phyloP scores from a whole-genome alignment of 2,329 filamentous ascomycete genomes.

The Alternaria sp. region DNA sequence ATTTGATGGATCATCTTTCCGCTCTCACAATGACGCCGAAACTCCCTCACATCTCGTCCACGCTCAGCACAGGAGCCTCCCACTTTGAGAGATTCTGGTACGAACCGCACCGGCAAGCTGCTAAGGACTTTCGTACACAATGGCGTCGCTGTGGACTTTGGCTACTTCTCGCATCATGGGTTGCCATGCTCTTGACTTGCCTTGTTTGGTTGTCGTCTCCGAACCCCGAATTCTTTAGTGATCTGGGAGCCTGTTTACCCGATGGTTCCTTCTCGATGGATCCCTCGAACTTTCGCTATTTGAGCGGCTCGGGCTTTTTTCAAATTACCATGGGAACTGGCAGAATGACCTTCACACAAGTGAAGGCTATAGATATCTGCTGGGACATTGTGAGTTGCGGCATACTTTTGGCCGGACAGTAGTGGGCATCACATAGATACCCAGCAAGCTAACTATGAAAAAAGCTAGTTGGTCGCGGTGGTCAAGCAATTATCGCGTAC shows the following conservation, averaged over 20 bases:
- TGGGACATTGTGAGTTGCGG: conserved; percentile 34
- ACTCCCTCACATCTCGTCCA: background rate
- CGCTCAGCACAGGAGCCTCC: background rate
- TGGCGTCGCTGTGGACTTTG: conserved; percentile 9
- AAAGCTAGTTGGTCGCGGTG: conserved; percentile 32
- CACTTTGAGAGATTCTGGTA: background rate
- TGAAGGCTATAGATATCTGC: conserved; percentile 32
- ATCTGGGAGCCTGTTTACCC: conserved; percentile 14
- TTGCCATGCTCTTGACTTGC: background rate
- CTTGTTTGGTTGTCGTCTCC: background rate
- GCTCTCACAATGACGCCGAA: background rate
- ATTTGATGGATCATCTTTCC: background rate
- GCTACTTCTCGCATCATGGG: conserved; percentile 5
- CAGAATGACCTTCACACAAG: conserved; percentile 25
- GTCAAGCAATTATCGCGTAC: conserved; percentile 30
- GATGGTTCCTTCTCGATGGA: conserved; percentile 19
- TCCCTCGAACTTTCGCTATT: conserved; percentile 18
- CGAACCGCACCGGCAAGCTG: conserved; percentile 9
- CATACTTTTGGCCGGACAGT: background rate
- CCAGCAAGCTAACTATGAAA: background rate
- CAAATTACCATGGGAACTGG: conserved; percentile 33
- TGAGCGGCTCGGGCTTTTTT: conserved; percentile 27
- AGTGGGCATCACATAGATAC: background rate
- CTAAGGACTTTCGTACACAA: conserved; percentile 8
- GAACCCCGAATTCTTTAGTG: background rate